A percentile compares a stretch with the other conserved stretches of the same genome.
These are phyloP conservation scores for Digitaria exilis DNA, from an alignment of 202 grass and related monocot genomes.

Conservation along the genomic window DNA sequence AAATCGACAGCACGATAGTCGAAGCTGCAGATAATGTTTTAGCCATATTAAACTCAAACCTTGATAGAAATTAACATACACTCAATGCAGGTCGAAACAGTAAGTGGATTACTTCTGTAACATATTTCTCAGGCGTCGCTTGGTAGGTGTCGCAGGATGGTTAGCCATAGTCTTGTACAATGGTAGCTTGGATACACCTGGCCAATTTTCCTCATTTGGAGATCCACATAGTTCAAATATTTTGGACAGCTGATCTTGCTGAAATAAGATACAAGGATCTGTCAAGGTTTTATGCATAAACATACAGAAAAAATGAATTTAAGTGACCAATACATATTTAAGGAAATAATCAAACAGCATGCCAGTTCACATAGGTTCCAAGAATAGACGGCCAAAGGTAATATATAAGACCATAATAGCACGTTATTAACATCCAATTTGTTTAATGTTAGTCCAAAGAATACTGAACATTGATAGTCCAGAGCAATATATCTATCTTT, in stretches of 20 bases:
- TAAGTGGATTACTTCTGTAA: constrained; percentile 54
- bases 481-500: constrained; percentile 13
- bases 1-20: constrained; percentile 49
- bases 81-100: not conserved
- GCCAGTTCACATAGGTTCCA: not conserved
- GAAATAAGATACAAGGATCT: constrained; percentile 40
- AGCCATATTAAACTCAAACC: constrained; percentile 19
- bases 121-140: constrained; percentile 47
- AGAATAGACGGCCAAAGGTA: not conserved
- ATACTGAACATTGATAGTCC: not conserved
- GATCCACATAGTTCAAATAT: constrained; percentile 71
- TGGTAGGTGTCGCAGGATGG: constrained; percentile 43
- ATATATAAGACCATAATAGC: not conserved
- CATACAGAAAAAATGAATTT: not conserved
- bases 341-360: constrained; percentile 20
- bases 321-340: constrained; percentile 9
- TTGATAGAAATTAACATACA: constrained; percentile 17
- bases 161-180: constrained; percentile 55
- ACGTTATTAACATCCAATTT: not conserved
- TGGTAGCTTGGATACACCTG: constrained; percentile 59
- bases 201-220: constrained; percentile 67
- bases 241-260: constrained; percentile 71
- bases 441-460: not conserved
- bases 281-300: constrained; percentile 40
- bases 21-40: constrained; percentile 36